These are phyloP conservation scores for Nicotiana paniculata DNA, from an alignment of 257 asterid genomes.

Conservation along the genomic window DNA sequence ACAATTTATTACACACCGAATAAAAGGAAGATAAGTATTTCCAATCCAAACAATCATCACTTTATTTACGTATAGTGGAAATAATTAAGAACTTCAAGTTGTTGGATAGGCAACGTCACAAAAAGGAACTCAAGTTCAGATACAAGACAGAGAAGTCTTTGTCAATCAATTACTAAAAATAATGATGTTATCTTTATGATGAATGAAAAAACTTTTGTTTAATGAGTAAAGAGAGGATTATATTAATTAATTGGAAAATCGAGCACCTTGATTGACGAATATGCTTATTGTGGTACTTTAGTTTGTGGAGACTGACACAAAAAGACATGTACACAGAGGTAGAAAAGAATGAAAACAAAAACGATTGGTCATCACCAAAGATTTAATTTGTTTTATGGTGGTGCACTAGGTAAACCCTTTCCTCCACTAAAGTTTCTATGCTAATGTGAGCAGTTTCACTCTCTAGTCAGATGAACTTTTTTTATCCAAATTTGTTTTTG, in stretches of 20 bases:
- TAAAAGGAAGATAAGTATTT: background rate
- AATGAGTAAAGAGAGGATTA: background rate
- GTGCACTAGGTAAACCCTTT: background rate
- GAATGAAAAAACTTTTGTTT: background rate
- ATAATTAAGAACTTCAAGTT: background rate
- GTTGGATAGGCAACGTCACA: background rate
- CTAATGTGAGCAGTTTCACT: background rate
- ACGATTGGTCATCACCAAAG: slow-evolving; percentile 1
- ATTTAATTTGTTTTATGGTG: background rate
- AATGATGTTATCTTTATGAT: background rate
- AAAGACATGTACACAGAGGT: background rate
- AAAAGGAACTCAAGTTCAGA: background rate
- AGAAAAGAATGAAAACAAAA: background rate
- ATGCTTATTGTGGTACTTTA: slow-evolving; percentile 1
- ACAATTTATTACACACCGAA: background rate
- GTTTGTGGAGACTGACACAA: background rate
- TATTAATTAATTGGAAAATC: background rate
- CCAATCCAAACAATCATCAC: background rate
- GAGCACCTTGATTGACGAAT: background rate
- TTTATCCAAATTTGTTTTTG: no score
- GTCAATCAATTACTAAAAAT: background rate
- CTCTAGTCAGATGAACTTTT: background rate
- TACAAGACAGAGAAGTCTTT: background rate
- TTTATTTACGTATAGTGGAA: background rate
- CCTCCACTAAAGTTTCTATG: background rate